Evolutionary conservation across 179 eudicot genomes (phyloP).

Genomic region (Sideroxylon spinosum): DNA sequence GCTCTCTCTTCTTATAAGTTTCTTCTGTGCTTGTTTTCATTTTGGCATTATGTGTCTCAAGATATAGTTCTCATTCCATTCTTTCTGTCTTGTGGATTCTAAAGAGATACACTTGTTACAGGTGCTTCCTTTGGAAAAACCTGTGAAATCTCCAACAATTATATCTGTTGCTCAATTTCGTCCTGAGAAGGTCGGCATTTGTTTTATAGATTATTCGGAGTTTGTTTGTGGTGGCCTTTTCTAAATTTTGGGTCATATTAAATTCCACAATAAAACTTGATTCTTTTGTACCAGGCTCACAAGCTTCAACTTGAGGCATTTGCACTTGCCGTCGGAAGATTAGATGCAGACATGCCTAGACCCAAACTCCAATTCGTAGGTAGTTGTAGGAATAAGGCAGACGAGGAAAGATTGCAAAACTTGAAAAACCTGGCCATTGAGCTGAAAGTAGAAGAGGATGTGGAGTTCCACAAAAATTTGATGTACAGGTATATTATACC

Average conservation of each 20-base stretch:
- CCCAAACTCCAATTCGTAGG: conserved; percentile 93
- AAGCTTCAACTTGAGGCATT: conserved; percentile 87
- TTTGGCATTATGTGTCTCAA: background rate
- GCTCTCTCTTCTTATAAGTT: background rate
- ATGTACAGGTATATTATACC: conserved; percentile 59
- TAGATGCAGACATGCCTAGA: conserved; percentile 48
- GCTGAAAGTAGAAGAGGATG: conserved; percentile 64
- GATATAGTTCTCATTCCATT: background rate
- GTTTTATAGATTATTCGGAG: conserved; percentile 17
- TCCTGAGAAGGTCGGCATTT: conserved; percentile 85
- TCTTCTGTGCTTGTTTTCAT: background rate
- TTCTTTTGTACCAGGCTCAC: conserved; percentile 63
- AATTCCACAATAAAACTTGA: conserved; percentile 9
- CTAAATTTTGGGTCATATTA: conserved; percentile 6
- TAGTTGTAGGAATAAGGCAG: conserved; percentile 86
- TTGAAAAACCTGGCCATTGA: conserved; percentile 66
- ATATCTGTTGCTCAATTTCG: conserved; percentile 98
- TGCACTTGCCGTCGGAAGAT: conserved; percentile 47
- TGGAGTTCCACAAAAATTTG: conserved; percentile 82
- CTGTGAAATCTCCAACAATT: conserved; percentile 39
- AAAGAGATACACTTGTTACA: conserved; percentile 29
- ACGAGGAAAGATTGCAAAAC: conserved; percentile 72
- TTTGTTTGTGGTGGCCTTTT: conserved; percentile 12
- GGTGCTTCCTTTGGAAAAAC: conserved; percentile 79
- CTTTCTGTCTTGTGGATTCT: background rate